These are phyloP conservation scores for Lactuca sativa DNA, from an alignment of 129 eudicot genomes.

Conservation along the genomic window DNA sequence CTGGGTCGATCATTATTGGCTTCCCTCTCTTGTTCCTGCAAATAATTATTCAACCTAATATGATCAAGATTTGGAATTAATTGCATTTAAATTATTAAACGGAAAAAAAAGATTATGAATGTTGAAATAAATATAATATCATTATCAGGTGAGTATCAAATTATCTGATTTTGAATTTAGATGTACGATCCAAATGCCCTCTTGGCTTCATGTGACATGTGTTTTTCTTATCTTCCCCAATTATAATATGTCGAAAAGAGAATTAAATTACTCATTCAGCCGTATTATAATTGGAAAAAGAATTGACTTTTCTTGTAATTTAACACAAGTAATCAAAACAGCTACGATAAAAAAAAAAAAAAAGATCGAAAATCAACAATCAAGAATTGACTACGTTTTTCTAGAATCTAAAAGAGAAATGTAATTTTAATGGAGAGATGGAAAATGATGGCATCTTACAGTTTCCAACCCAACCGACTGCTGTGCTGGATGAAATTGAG, in stretches of 20 bases:
- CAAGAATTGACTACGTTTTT: background rate
- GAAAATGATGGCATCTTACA: conserved; percentile 42
- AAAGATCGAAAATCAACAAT: background rate
- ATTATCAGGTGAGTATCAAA: too few relatives aligned
- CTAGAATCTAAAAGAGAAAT: background rate
- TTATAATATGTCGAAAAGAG: too few relatives aligned
- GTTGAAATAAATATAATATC: too few relatives aligned
- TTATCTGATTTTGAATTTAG: background rate
- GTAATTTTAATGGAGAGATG: background rate
- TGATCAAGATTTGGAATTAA: too few relatives aligned
- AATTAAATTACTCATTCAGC: too few relatives aligned
- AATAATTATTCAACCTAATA: background rate
- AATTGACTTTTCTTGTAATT: background rate
- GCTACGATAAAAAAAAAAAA: too few relatives aligned
- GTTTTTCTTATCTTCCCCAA: too few relatives aligned
- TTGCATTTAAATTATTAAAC: too few relatives aligned
- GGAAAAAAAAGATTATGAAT: too few relatives aligned
- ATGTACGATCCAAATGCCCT: background rate
- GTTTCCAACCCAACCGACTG: conserved; percentile 90
- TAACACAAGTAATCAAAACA: too few relatives aligned
- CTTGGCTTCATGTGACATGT: background rate
- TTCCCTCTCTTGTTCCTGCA: conserved; percentile 92
- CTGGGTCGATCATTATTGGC: conserved; percentile 94
- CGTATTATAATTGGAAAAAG: background rate
- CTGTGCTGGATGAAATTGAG: conserved; percentile 81